Percentiles rank a stretch among this genome's conserved stretches.
Evolutionary conservation across 495 filamentous ascomycete species (phyloP).

Genomic region (Hyaloscypha finlandica): DNA sequence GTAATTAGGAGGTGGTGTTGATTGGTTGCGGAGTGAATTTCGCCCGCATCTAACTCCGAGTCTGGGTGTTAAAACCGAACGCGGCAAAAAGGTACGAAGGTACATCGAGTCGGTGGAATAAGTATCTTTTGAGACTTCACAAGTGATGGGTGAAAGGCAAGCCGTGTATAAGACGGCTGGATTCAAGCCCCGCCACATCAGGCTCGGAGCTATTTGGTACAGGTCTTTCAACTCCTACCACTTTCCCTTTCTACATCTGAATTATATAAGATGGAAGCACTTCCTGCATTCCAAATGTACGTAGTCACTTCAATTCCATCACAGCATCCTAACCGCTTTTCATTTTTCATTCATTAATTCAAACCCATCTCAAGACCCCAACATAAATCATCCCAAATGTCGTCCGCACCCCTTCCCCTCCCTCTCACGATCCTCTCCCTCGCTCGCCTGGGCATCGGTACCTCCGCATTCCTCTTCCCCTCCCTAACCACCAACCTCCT

Average conservation of each 20-base stretch:
- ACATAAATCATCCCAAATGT: neutral
- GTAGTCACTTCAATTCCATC: neutral
- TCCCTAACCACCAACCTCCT: conserved; percentile 5
- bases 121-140: neutral
- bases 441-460: neutral
- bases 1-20: neutral
- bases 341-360: neutral
- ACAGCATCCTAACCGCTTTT: too few species aligned
- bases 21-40: neutral
- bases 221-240: neutral
- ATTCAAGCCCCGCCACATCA: neutral
- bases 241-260: neutral
- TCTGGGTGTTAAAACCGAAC: neutral
- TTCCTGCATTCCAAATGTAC: neutral
- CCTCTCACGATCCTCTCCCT: neutral
- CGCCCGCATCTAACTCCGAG: neutral
- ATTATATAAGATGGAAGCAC: neutral
- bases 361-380: neutral
- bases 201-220: neutral
- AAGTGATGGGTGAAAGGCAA: neutral
- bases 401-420: neutral
- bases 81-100: neutral
- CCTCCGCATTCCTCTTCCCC: conserved; percentile 9
- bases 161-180: neutral
- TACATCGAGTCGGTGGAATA: neutral